Conservation (phyloP, 148 eudicot genomes). For the Spergularia marina region DNA sequence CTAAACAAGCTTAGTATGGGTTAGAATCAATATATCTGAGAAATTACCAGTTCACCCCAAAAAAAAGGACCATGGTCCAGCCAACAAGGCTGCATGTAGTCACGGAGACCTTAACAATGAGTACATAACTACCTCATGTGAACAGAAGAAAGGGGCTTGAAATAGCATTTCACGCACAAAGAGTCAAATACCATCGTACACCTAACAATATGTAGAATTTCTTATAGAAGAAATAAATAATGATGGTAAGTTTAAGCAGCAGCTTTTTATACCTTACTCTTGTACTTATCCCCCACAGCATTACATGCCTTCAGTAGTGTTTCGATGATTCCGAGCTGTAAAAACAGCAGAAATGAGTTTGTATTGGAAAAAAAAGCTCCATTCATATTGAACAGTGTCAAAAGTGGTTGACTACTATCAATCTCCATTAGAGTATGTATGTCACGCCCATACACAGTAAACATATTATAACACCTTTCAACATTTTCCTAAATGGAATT, state of each 20-base stretch:
- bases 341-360: conserved; percentile 15
- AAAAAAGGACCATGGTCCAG: background rate
- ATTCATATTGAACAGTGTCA: background rate
- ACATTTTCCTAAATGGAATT: background rate
- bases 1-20: background rate
- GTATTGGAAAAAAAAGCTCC: background rate
- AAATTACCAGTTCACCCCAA: background rate
- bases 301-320: conserved; percentile 75
- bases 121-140: background rate
- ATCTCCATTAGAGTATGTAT: background rate
- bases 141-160: background rate
- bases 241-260: background rate
- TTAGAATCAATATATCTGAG: background rate
- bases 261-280: conserved; percentile 44
- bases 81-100: background rate
- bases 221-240: background rate
- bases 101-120: background rate
- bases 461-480: background rate
- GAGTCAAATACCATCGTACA: background rate
- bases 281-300: conserved; percentile 37
- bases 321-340: conserved; percentile 72
- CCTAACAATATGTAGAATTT: background rate
- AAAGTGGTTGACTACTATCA: background rate
- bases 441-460: background rate
- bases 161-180: background rate